Conservation (phyloP, 805 yeast genomes). For the Barnettozyma salicaria region DNA sequence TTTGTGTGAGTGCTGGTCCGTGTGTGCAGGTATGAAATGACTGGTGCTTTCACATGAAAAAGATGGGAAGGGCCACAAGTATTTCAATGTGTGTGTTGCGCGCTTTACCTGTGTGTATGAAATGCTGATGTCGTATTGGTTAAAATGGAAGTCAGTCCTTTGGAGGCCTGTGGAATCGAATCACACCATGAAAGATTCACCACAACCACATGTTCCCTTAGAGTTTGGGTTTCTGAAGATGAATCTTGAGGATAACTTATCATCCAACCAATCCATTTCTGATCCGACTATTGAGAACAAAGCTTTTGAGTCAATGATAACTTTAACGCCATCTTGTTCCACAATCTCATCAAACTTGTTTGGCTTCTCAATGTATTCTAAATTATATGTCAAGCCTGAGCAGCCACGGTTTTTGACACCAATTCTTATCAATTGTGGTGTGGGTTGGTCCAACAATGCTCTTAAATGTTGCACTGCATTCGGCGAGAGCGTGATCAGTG, state of each 20-base stretch:
- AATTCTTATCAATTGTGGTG: conserved; percentile 82
- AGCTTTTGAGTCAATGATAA: conserved; percentile 92
- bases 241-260: conserved; percentile 80
- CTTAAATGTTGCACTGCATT: conserved; percentile 70
- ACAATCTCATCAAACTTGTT: conserved; percentile 95
- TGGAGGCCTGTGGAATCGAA: too few species aligned
- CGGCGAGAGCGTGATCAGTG: conserved; percentile 75
- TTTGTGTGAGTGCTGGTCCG: neutral
- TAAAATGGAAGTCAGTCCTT: too few species aligned
- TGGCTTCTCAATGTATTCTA: conserved; percentile 84
- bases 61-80: too few species aligned
- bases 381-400: conserved; percentile 86
- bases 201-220: conserved; percentile 98
- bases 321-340: conserved; percentile 89
- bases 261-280: conserved; percentile 98
- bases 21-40: neutral
- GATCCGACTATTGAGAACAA: conserved; percentile 92
- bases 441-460: conserved; percentile 67
- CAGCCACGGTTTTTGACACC: conserved; percentile 97
- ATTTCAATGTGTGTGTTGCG: too few species aligned
- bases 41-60: neutral
- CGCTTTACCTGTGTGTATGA: too few species aligned
- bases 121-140: too few species aligned
- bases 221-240: conserved; percentile 94
- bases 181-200: conserved; percentile 95